phyloP scores from a whole-genome alignment of 1,284 basidiomycete genomes.

The Omphalotus olearius region DNA sequence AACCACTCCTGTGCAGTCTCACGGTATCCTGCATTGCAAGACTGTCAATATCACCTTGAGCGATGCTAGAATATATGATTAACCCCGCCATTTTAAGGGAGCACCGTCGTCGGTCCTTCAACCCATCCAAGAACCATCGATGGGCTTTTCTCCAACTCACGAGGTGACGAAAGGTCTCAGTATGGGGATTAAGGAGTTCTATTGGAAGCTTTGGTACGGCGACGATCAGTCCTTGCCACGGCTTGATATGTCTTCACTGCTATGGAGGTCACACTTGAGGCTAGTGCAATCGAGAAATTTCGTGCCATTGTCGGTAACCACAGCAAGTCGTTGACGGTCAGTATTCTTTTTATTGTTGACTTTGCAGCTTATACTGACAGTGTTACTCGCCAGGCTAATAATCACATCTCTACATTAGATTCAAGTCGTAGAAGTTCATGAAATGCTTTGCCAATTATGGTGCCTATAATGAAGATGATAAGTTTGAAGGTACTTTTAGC shows the following conservation, averaged over 20 bases:
- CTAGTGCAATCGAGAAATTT: slow-evolving; percentile 80
- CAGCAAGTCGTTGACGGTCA: slow-evolving; percentile 86
- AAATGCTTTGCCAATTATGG: too few species aligned
- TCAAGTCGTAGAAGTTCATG: too few species aligned
- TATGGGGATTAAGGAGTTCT: slow-evolving; percentile 91
- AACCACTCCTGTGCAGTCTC: slow-evolving; percentile 82
- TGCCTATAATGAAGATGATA: too few species aligned
- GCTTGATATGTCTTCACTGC: slow-evolving; percentile 81
- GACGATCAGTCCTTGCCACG: slow-evolving; percentile 73
- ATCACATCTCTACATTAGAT: too few species aligned
- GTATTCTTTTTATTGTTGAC: too few species aligned
- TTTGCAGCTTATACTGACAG: too few species aligned
- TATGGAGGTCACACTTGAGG: slow-evolving; percentile 78
- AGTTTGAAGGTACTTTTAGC: too few species aligned
- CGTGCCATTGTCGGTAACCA: slow-evolving; percentile 94
- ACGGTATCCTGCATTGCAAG: slow-evolving; percentile 73
- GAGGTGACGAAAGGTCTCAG: slow-evolving; percentile 86
- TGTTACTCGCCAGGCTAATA: too few species aligned
- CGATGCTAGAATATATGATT: slow-evolving; percentile 54
- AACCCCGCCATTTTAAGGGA: slow-evolving; percentile 83
- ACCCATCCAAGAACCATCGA: slow-evolving; percentile 86
- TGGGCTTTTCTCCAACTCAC: slow-evolving; percentile 91
- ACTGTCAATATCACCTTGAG: slow-evolving; percentile 76
- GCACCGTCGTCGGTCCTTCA: slow-evolving; percentile 69
- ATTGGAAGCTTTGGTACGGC: slow-evolving; percentile 97